phyloP scores from a whole-genome alignment of 83 land plant species.

The Isoetes engelmannii region DNA sequence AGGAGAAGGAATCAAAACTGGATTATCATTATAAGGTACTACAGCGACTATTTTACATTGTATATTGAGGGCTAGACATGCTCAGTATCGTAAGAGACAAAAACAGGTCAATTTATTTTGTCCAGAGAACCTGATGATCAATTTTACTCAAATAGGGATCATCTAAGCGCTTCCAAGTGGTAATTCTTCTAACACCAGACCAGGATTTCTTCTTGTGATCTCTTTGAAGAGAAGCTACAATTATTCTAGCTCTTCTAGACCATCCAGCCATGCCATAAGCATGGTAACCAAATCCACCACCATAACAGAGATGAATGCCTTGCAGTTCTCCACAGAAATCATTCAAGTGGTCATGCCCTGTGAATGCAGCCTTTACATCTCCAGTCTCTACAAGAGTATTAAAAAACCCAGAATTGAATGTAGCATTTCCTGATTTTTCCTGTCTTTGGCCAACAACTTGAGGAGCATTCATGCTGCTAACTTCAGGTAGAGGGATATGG shows the following conservation, averaged over 20 bases:
- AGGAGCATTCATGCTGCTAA: conserved; percentile 28
- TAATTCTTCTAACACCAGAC: conserved; percentile 50
- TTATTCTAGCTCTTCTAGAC: conserved; percentile 71
- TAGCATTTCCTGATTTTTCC: conserved; percentile 57
- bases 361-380: conserved; percentile 78
- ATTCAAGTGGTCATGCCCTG: conserved; percentile 82
- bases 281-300: conserved; percentile 89
- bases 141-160: conserved; percentile 45
- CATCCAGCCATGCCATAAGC: conserved; percentile 81
- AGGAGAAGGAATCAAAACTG: too few species aligned
- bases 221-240: conserved; percentile 43
- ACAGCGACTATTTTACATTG: too few species aligned
- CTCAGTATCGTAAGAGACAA: too few species aligned
- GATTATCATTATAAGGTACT: too few species aligned
- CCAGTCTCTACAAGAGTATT: conserved; percentile 43
- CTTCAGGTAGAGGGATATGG: conserved; percentile 86
- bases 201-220: conserved; percentile 27
- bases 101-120: too few species aligned
- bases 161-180: conserved; percentile 87
- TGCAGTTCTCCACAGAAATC: conserved; percentile 76
- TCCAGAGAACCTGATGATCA: conserved; percentile 51
- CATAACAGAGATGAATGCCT: conserved; percentile 74
- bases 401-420: conserved; percentile 64
- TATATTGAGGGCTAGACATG: too few species aligned
- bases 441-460: conserved; percentile 49